A percentile compares a stretch with the other conserved stretches of the same genome.
Evolutionary conservation across 202 grass and related monocot species (phyloP).

Genomic region (Schoenoplectus tabernaemontani): DNA sequence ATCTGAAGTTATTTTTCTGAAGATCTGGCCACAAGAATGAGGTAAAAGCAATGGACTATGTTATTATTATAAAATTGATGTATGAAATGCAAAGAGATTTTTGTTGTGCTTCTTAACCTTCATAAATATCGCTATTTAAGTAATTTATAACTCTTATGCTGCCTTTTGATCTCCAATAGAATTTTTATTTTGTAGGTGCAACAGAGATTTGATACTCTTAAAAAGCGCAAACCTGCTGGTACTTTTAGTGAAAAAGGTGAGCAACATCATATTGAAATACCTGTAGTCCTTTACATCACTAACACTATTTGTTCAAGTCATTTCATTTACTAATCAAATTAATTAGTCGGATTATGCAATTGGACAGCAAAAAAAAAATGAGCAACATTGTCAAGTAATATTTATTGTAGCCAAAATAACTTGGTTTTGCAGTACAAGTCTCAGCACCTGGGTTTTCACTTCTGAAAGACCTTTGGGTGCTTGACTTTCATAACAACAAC

Average conservation of each 20-base stretch:
- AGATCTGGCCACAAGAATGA: not conserved
- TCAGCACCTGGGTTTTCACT: not conserved
- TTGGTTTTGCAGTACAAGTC: not conserved
- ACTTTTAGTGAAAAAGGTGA: slow-evolving; percentile 85
- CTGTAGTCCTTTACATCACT: not conserved
- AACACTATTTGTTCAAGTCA: not conserved
- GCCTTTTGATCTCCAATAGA: slow-evolving; percentile 11
- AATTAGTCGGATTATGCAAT: not conserved
- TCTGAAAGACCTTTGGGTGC: not conserved
- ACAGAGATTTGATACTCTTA: slow-evolving; percentile 80
- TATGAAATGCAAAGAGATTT: not conserved
- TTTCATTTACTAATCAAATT: not conserved
- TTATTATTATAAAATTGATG: not conserved
- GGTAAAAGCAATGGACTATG: not conserved
- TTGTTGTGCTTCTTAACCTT: not conserved
- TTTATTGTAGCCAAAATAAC: not conserved
- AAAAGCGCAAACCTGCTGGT: slow-evolving; percentile 78
- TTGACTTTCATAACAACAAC: too few relatives aligned
- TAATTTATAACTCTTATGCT: not conserved
- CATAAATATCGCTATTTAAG: not conserved
- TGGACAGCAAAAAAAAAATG: not conserved
- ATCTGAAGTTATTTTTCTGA: not conserved
- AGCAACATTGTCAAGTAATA: not conserved
- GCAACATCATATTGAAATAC: not conserved
- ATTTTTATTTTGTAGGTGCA: slow-evolving; percentile 57